Conservation (phyloP, 192 early-diverging fungal species). For the Linnemannia zychae region DNA sequence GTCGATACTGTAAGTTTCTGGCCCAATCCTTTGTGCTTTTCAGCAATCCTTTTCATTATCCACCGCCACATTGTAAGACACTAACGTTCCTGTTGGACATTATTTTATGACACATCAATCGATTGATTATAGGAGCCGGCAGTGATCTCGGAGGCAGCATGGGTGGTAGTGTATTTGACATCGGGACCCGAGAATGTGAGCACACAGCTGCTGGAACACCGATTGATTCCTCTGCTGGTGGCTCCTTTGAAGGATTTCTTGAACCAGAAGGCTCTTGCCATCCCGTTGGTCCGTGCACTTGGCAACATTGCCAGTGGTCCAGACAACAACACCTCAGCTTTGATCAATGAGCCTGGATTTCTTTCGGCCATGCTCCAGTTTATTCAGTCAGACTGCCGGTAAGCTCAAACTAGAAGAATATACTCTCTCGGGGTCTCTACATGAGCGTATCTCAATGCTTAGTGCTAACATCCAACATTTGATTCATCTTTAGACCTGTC, state of each 20-base stretch:
- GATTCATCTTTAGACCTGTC: conserved; percentile 60
- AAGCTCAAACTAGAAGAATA: not conserved
- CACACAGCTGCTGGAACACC: conserved; percentile 52
- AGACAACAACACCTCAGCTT: conserved; percentile 67
- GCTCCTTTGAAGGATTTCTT: conserved; percentile 56
- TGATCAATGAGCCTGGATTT: conserved; percentile 65
- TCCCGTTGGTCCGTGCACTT: conserved; percentile 75
- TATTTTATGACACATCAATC: not conserved
- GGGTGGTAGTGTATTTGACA: conserved; percentile 77
- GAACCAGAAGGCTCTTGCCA: conserved; percentile 52
- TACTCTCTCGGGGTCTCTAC: too few relatives aligned
- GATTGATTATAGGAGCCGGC: conserved; percentile 47
- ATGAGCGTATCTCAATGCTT: too few relatives aligned
- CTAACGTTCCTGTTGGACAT: not conserved
- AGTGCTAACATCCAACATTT: not conserved
- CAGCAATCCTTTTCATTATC: not conserved
- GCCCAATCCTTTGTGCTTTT: too few relatives aligned
- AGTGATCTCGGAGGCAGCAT: conserved; percentile 73
- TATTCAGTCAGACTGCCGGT: conserved; percentile 67
- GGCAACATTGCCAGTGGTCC: conserved; percentile 77
- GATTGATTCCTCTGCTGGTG: conserved; percentile 52
- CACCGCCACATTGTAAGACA: too few relatives aligned
- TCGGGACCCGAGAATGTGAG: conserved; percentile 63
- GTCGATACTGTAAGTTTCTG: conserved; percentile 57
- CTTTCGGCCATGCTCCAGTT: conserved; percentile 59